Conservation (phyloP, 202 grass and related monocot species). For the Panicum hallii region DNA sequence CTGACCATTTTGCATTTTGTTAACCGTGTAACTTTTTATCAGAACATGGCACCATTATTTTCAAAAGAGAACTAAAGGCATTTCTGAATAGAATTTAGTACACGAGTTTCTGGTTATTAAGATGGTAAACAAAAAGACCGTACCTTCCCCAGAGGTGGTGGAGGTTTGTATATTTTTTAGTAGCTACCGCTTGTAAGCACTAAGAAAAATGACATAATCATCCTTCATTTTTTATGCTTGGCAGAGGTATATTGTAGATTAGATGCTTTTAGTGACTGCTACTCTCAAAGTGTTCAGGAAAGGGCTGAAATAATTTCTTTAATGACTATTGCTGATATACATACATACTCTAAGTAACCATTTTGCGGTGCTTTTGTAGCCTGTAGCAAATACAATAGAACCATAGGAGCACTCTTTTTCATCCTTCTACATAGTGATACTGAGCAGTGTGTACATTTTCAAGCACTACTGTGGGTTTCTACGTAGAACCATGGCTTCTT, state of each 20-base stretch:
- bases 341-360: slow-evolving; percentile 62
- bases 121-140: neutral
- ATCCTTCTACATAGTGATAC: slow-evolving; percentile 33
- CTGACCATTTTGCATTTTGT: neutral
- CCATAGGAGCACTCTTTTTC: slow-evolving; percentile 40
- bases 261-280: neutral
- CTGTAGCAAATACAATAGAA: slow-evolving; percentile 56
- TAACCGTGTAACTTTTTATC: neutral
- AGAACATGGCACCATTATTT: neutral
- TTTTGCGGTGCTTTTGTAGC: slow-evolving; percentile 55
- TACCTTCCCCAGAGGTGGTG: neutral
- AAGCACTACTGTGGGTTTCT: no score
- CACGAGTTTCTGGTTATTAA: neutral
- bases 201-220: neutral
- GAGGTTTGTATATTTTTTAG: neutral
- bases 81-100: neutral
- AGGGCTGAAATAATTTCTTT: neutral
- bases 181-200: neutral
- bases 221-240: neutral
- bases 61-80: neutral
- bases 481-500: no score
- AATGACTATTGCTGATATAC: neutral
- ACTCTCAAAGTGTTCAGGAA: neutral
- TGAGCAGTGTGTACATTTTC: no score
- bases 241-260: neutral